A percentile compares a stretch with the other conserved stretches of the same genome.
These are phyloP conservation scores for Eragrostis nindensis DNA, from an alignment of 176 grass and related monocot genomes.

Conservation along the genomic window DNA sequence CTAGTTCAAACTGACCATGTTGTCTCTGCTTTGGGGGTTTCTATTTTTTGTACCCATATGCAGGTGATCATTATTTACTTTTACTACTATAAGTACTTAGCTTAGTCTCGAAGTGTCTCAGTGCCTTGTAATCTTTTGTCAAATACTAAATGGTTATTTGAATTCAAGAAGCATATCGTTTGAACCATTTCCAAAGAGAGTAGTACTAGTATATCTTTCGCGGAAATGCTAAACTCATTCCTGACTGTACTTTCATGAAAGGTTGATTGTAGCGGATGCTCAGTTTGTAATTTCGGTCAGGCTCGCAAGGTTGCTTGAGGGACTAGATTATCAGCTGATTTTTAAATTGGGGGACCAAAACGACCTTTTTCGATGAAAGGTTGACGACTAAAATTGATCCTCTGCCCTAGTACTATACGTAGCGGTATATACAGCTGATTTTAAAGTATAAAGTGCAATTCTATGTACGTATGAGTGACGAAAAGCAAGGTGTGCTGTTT, in stretches of 20 bases:
- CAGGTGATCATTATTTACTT: conserved; percentile 3
- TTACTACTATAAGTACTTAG: background rate
- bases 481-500: background rate
- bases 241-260: background rate
- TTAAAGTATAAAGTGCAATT: background rate
- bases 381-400: background rate
- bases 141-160: background rate
- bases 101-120: background rate
- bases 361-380: background rate
- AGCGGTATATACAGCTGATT: background rate
- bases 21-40: background rate
- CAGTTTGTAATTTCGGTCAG: background rate
- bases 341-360: background rate
- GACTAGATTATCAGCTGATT: background rate
- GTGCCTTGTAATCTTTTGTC: no score
- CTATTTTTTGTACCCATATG: conserved; percentile 4
- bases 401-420: background rate
- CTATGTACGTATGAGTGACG: background rate
- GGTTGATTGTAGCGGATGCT: background rate
- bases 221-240: background rate
- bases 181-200: background rate
- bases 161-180: background rate
- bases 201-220: background rate
- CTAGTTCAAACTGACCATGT: conserved; percentile 40
- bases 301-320: background rate